Evolutionary conservation across 2,329 filamentous ascomycete genomes (phyloP), one percentile per base, ranked within the genome.

Genomic region (Helicocarpus griseus): DNA sequence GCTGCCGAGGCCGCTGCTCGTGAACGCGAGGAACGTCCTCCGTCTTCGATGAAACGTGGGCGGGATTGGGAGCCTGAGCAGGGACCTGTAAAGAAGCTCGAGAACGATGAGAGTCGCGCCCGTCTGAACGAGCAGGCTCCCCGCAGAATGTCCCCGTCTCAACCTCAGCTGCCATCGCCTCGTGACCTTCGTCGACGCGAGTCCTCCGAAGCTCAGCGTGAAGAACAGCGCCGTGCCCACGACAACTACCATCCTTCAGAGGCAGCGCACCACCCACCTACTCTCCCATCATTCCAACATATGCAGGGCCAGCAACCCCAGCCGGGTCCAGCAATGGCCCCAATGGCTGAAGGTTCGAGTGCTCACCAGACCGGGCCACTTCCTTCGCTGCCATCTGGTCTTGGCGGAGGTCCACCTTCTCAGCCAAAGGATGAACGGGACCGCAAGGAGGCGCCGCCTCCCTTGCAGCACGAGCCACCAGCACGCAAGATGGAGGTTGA

Each of bases 401-500:
- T 64, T 28, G 54, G 66, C 11, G 57, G 63, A 11, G 57, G 35
- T 22, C 73, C 8, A 66, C 66, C 13, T 72, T 69, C 26, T 83
- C 80, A 66, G 82, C 73, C 56, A 78, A 73, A 63, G 73, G 67
- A 55, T 68, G 85, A 89, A 26, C 52, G 67, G 31, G 58, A 63
- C 55, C 76, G 68, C 49, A 67, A 64, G 33, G 73, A 76, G 55
- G 68, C 78, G 26, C 68, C 77, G 2, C 73, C 77, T 19, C 68
- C 76, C 17, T 22, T 41, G 28, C 48, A 48, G 17, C 83, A 83
- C 53, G 91, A 97, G 71, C 87, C 89, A 49, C 89, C 93, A 31
- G 89, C 89, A 19, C 80, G 93, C 21, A 95, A 95, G 69, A 94
- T 98, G 82, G 91, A 97, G 5, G 87, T 97, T 19, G 90, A 98